A percentile compares a stretch with the other conserved stretches of the same genome.
Conservation (phyloP, 148 eudicot genomes). For the Amaranthus hypochondriacus region DNA sequence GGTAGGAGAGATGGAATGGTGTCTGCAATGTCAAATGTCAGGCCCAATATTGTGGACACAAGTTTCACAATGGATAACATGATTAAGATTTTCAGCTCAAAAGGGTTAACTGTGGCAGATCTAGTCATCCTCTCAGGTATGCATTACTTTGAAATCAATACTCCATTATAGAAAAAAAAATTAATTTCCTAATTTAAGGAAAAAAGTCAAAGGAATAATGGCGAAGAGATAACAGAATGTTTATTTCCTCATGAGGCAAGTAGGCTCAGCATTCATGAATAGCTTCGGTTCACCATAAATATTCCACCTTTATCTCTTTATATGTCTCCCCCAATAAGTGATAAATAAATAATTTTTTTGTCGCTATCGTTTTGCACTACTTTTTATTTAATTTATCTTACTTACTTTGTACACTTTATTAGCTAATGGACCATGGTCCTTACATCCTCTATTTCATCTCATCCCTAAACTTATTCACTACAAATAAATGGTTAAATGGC, state of each 20-base stretch:
- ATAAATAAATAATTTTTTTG: too few species aligned
- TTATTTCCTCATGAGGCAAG: not conserved
- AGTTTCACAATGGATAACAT: conserved; percentile 58
- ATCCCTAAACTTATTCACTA: too few species aligned
- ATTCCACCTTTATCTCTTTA: not conserved
- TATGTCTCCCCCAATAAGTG: too few species aligned
- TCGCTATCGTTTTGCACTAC: too few species aligned
- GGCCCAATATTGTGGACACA: conserved; percentile 68
- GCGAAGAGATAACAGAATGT: not conserved
- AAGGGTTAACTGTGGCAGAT: conserved; percentile 59
- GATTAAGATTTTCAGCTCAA: conserved; percentile 40
- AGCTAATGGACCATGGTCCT: too few species aligned
- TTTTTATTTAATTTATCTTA: too few species aligned
- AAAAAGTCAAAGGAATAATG: not conserved
- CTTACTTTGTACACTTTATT: too few species aligned
- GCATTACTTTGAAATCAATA: not conserved
- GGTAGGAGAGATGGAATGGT: conserved; percentile 69
- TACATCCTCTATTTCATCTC: too few species aligned
- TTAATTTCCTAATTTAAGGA: not conserved
- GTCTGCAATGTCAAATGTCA: conserved; percentile 49
- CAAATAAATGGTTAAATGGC: too few species aligned
- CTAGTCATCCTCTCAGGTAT: conserved; percentile 72
- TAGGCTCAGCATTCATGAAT: not conserved
- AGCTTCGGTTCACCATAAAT: not conserved
- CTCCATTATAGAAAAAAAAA: not conserved